Base-by-base conservation (phyloP, 2,329 filamentous ascomycete species). In the Fusarium sp. region DNA sequence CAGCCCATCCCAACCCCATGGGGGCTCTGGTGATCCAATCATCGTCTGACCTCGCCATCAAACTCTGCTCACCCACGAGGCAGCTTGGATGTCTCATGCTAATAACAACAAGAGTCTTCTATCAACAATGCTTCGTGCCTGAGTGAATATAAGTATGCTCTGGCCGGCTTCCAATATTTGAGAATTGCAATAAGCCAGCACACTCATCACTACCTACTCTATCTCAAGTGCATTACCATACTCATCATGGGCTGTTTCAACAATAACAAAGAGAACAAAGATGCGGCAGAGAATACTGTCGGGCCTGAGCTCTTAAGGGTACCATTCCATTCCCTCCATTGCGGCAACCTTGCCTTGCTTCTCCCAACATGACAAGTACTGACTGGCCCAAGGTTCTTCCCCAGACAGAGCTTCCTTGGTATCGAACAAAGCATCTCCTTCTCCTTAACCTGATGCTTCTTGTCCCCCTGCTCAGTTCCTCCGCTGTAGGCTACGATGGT, bases 141-240 rank as follows among this genome's bases (percentile, higher is more conserved):
- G 3, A 45, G 18, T 27, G 4, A 18, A 10, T 45, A 45, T 45
- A 45, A 45, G 11, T 45, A 45, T 18, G 11, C 42, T 17, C 7
- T 7, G 22, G 7, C 1, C 22, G 9, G 0, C 42, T 45, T 45
- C 11, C 17, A 0, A 18, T 18, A 17, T 18, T 7, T 9, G 5
- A 4, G 4, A 11, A 25, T 17, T 13, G 6, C 17, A 25, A 45
- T 17, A 9, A 18, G 22, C 11, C 42, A 45, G 42, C 42, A 25
- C 22, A 25, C 18, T 18, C 1, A 45, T 45, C 42, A 6, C 42
- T 18, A 5, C 17, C 7, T 45, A 17, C 3, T 25, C 17, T 9
- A 13, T 25, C 22, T 44, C 42, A 44, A 13, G 4, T 25, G 4
- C 7, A 25, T 45, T 22, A 17, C 22, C 3, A 25, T 9, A 45